Conservation (phyloP, 1,284 basidiomycete genomes). For the Leccinum griseonigrum region DNA sequence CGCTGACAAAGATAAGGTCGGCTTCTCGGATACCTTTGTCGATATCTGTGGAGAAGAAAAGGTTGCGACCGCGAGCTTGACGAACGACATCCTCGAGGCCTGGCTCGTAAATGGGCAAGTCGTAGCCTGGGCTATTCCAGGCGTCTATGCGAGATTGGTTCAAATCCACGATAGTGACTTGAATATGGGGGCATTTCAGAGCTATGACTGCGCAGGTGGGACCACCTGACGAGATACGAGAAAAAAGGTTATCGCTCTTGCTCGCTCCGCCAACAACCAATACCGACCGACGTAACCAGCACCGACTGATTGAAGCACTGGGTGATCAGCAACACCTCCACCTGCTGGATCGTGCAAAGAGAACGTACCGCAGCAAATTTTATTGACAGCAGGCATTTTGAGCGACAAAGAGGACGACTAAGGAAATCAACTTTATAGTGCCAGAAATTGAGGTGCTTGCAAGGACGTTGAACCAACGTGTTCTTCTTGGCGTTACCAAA, state of each 20-base stretch:
- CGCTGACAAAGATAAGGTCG: slow-evolving; percentile 86
- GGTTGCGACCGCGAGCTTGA: slow-evolving; percentile 86
- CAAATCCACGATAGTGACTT: slow-evolving; percentile 96
- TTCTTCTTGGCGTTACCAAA: not conserved
- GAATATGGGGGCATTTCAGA: slow-evolving; percentile 92
- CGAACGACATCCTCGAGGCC: slow-evolving; percentile 94
- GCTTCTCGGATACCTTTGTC: slow-evolving; percentile 92
- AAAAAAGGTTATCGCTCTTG: slow-evolving; percentile 10
- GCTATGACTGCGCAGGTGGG: slow-evolving; percentile 95
- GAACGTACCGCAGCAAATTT: slow-evolving; percentile 88
- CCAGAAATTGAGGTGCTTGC: not conserved
- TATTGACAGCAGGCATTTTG: slow-evolving; percentile 47
- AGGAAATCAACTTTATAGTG: not conserved
- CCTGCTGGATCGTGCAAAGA: not conserved
- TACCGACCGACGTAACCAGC: slow-evolving; percentile 92
- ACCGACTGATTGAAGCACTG: slow-evolving; percentile 58
- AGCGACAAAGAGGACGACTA: not conserved
- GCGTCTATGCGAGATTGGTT: slow-evolving; percentile 94
- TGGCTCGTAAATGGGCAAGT: slow-evolving; percentile 94
- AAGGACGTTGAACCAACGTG: not conserved
- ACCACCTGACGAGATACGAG: slow-evolving; percentile 54
- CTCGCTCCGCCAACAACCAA: not conserved
- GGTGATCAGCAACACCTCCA: slow-evolving; percentile 7
- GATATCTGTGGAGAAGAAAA: slow-evolving; percentile 97
- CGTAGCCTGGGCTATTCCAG: slow-evolving; percentile 84